A percentile compares a stretch with the other conserved stretches of the same genome.
These are phyloP conservation scores for Neofusicoccum kwambonambiense DNA, from an alignment of 2,329 filamentous ascomycete genomes.

Conservation along the genomic window DNA sequence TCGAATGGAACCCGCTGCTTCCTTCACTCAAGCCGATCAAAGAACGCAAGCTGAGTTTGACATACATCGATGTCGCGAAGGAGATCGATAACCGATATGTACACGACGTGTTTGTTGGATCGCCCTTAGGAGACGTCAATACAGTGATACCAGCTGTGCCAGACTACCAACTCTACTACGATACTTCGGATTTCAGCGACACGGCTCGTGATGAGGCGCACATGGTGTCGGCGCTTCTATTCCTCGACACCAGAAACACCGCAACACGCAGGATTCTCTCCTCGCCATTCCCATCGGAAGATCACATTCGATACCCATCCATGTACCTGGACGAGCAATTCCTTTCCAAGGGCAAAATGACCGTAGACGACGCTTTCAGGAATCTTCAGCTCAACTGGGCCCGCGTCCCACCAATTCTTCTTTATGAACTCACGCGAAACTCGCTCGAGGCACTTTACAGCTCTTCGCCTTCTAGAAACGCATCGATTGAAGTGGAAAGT, in stretches of 20 bases:
- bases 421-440: neutral
- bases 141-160: neutral
- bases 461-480: slow-evolving; percentile 25
- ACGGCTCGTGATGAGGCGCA: slow-evolving; percentile 27
- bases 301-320: neutral
- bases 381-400: neutral
- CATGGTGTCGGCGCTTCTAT: slow-evolving; percentile 34
- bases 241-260: slow-evolving; percentile 28
- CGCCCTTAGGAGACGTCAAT: neutral
- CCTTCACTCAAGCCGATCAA: slow-evolving; percentile 16
- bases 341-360: neutral
- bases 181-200: neutral
- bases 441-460: neutral
- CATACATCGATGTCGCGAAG: slow-evolving; percentile 27
- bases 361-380: neutral
- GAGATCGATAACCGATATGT: neutral
- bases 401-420: neutral
- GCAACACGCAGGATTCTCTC: slow-evolving; percentile 25
- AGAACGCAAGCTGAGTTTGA: slow-evolving; percentile 20
- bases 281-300: slow-evolving; percentile 11
- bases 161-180: neutral
- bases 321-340: neutral
- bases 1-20: slow-evolving; percentile 31
- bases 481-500: slow-evolving; percentile 22
- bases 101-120: neutral